Evolutionary conservation across 1,139 yeast genomes (phyloP), one percentile per base, ranked within the genome.

Genomic region (Yamadazyma taylorii): DNA sequence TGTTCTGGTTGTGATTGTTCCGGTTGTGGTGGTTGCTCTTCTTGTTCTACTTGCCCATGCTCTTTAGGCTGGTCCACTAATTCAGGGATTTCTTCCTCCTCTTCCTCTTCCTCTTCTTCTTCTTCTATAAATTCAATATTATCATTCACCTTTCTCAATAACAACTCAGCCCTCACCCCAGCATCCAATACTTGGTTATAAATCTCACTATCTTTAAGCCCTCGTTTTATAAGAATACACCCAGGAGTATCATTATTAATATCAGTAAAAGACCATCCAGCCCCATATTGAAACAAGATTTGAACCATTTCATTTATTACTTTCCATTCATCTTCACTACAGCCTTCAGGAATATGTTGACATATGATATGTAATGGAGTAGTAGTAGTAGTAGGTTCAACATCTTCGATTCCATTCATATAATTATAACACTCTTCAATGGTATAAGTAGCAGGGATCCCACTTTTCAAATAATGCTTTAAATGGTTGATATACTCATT

Each of bases 121-220:
- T 56, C 65, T 16, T 63, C 68, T 17, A 68, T 55, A 26, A 66
- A 51, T 42, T 66, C 73, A 56, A 66, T 57, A 35, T 68, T 75
- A 44, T 83, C 90, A 39, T 77, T 71, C 34, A 90, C 74, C 50
- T 84, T 83, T 44, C 96, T 69, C 45, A 90, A 67, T 24, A 90
- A 65, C 25, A 90, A 67, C 56, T 90, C 97, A 0, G 97, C 95
- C 41, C 96, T 71, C 2, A 88, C 92, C 25, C 97, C 97, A 2
- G 97, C 96, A 41, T 78, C 82, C 2, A 90, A 86, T 31, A 89
- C 67, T 43, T 75, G 70, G 9, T 66, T 53, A 45, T 67, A 71
- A 41, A 85, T 73, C 0, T 67, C 69, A 0, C 65, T 59, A 4
- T 60, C 56, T 37, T 66, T 60, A 38, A 80, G 61, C 2, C 73